These are phyloP conservation scores for Asterionellopsis glacialis DNA, from an alignment of 108 stramenopile genomes.

Conservation along the genomic window DNA sequence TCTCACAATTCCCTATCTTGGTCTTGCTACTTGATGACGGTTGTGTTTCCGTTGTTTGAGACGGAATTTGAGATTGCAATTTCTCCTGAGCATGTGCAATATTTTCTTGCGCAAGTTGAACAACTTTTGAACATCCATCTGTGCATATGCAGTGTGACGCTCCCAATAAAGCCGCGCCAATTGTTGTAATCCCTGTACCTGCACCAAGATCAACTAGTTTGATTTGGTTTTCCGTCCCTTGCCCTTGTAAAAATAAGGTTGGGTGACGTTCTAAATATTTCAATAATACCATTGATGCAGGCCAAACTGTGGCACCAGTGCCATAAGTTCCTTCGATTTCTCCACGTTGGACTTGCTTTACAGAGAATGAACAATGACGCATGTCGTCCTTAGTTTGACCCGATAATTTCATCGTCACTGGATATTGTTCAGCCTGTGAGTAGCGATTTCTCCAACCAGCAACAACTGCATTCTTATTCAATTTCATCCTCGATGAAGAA, in stretches of 20 bases:
- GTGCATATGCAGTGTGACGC: slow-evolving; percentile 66
- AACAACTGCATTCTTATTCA: slow-evolving; percentile 20
- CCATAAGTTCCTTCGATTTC: slow-evolving; percentile 83
- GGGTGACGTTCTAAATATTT: slow-evolving; percentile 68
- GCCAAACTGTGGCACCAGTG: slow-evolving; percentile 93
- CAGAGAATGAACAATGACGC: slow-evolving; percentile 16
- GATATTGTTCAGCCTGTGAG: slow-evolving; percentile 55
- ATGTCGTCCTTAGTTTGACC: not conserved
- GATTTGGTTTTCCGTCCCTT: not conserved
- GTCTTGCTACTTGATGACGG: not conserved
- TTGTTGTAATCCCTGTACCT: slow-evolving; percentile 76
- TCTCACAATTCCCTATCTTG: not conserved
- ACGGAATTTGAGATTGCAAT: not conserved
- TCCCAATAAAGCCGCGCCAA: slow-evolving; percentile 74
- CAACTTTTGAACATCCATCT: slow-evolving; percentile 71
- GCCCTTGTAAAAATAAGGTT: not conserved
- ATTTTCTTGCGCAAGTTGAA: slow-evolving; percentile 62
- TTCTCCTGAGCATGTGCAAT: slow-evolving; percentile 24
- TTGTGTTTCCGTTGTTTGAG: slow-evolving; percentile 1
- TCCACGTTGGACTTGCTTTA: slow-evolving; percentile 70
- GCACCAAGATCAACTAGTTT: slow-evolving; percentile 72
- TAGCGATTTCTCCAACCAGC: slow-evolving; percentile 79
- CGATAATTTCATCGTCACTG: slow-evolving; percentile 22
- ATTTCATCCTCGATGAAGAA: not conserved
- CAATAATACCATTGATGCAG: slow-evolving; percentile 76